Evolutionary conservation across 768 basidiomycete species (phyloP).

Genomic region (Daedaleopsis nitida): DNA sequence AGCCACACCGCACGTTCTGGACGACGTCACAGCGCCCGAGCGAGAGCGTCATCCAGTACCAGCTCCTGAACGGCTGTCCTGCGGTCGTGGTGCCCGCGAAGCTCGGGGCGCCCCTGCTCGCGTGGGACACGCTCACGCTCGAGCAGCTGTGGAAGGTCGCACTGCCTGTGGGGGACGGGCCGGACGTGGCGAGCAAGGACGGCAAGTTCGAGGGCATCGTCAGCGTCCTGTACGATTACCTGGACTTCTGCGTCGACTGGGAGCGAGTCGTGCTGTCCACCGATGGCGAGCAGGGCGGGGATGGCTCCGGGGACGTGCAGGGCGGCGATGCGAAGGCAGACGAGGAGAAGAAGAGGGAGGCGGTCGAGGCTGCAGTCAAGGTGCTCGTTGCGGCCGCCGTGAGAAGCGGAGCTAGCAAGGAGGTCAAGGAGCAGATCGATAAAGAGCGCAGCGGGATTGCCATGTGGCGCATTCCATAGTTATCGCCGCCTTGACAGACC

Average conservation of each 20-base stretch:
- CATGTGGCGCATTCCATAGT: constrained; percentile 64
- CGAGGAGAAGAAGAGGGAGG: constrained; percentile 36
- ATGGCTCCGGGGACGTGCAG: constrained; percentile 19
- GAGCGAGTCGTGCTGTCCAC: constrained; percentile 44
- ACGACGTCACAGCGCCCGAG: constrained; percentile 57
- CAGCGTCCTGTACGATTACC: constrained; percentile 55
- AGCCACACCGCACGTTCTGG: constrained; percentile 64
- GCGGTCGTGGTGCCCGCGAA: constrained; percentile 61
- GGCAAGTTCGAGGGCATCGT: constrained; percentile 52
- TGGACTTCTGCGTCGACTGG: constrained; percentile 68
- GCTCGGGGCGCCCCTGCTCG: constrained; percentile 59
- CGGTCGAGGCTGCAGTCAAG: constrained; percentile 48
- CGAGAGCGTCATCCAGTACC: constrained; percentile 65
- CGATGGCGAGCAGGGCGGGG: constrained; percentile 21
- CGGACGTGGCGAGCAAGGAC: constrained; percentile 35
- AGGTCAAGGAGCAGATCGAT: constrained; percentile 58
- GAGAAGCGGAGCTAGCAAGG: constrained; percentile 52
- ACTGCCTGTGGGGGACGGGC: constrained; percentile 38
- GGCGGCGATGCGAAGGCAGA: constrained; percentile 22
- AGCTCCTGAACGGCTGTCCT: constrained; percentile 62
- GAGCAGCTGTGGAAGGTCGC: constrained; percentile 56
- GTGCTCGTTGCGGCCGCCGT: constrained; percentile 58
- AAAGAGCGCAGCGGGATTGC: constrained; percentile 61
- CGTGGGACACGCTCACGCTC: constrained; percentile 64
- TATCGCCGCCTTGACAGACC: neutral